Evolutionary conservation across 202 grass and related monocot species (phyloP), one percentile per base, ranked within the genome.

Genomic region (Elaeis oleifera): DNA sequence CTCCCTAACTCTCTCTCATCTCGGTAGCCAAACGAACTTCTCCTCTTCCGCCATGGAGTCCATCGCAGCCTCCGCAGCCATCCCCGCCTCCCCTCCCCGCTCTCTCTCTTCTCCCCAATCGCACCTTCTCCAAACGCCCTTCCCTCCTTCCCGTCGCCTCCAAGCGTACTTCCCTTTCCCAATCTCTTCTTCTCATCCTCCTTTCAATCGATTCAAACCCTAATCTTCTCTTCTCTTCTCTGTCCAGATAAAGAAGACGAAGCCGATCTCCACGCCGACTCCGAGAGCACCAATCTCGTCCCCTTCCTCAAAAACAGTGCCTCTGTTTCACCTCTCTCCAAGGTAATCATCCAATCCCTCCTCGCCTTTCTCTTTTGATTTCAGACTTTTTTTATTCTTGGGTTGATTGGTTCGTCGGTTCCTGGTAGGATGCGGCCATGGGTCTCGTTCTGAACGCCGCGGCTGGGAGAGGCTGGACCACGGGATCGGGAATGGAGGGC

Each of bases 401-500:
- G 36, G 36, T 11, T 44, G 53, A 26, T 51, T 4, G 21, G 18
- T 50, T 36, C 23, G 24, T 53, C 6, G 16, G n/a, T 17, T 59
- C 25, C 23, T 72, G 59, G 64, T 71, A 96, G 92, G 84, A 91
- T 64, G 84, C 81, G 0, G 87, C 92, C 9, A 96, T 96, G 87
- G 87, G 87, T 2, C 71, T 96, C 57, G 92, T 89, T 53, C 11
- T 89, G 51, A 88, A 81, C 23, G 87, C 91, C 0, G 91, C 87
- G 22, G 75, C 87, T 11, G 91, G 87, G 17, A 84, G 84, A 13
- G 91, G 91, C 26, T 96, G 91, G 91, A 90, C 91, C 18, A 96
- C 91, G 16, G 91, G 91, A 14, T 96, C 91, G 0, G 91, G 91
- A 17, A 96, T 96, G 91, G 91, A 96, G 59, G 91, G 87, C 0